Evolutionary conservation across 805 yeast genomes (phyloP), one percentile per base, ranked within the genome.

Genomic region (Monosporozyma servazzii): DNA sequence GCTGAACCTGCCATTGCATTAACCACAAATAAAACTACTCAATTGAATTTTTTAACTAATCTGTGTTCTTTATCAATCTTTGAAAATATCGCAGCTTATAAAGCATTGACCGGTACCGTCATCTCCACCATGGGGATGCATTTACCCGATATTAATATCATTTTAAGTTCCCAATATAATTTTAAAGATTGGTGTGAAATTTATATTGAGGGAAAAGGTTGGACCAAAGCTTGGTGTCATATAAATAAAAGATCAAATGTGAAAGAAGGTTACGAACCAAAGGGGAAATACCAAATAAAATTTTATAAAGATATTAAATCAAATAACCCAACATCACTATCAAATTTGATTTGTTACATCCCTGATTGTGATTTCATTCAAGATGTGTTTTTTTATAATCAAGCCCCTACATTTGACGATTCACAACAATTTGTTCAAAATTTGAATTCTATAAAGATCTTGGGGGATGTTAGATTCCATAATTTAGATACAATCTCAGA

Each of bases 181-280:
- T 66, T 59, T 51, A 64, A 65, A 50, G 70, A 66, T 53, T 66
- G 70, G 70, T 66, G 70, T 50, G 65, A 63, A 51, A 56, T 66
- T 15, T 59, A 62, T 41, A 44, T 61, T 8, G 60, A 58, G 45
- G 67, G 59, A 3, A 57, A 59, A 48, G 64, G 64, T 29, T 66
- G 68, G 67, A 59, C 62, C 7, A 66, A 63, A 54, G 57, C 63
- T 13, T 66, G 68, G 68, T 63, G 67, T 47, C 67, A 64, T 42
- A 62, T 66, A 23, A 66, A 64, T 46, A 60, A 58, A 36, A 56
- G 48, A 41, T n/a, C 33, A 15, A 42, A 20, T 18, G 18, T 20
- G 27, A 29, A 48, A 27, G 47, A 53, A 20, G 37, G 48, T 3
- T 48, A 52, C 39, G 44, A 52, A 36, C 50, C 54, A 27, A 62